phyloP scores from a whole-genome alignment of 1,284 basidiomycete genomes.

The Ustilago xerochloae region DNA sequence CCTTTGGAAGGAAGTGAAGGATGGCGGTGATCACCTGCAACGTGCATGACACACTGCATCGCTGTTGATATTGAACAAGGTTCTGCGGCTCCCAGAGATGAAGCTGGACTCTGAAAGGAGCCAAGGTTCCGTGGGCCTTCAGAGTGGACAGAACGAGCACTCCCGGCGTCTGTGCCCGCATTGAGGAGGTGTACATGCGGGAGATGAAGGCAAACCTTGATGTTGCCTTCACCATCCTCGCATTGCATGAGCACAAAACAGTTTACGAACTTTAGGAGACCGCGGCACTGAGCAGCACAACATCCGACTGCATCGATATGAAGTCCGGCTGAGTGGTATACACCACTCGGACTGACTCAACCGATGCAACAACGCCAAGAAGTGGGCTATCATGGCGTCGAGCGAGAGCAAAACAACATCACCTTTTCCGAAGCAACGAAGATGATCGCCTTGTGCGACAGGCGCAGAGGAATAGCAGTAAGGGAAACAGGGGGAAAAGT shows the following conservation, averaged over 20 bases:
- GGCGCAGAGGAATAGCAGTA: too few species aligned
- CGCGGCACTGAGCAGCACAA: not conserved
- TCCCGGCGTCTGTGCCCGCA: slow-evolving; percentile 20
- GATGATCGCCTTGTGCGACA: too few species aligned
- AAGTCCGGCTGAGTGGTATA: not conserved
- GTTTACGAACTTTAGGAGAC: not conserved
- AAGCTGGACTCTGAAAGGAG: not conserved
- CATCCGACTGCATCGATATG: not conserved
- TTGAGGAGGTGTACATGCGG: slow-evolving; percentile 8
- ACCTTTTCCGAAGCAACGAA: not conserved
- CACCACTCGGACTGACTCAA: slow-evolving; percentile 1
- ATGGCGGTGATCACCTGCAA: not conserved
- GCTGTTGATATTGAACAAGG: too few species aligned
- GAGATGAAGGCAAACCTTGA: slow-evolving; percentile 26
- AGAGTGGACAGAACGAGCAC: not conserved
- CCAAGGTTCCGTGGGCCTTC: slow-evolving; percentile 16
- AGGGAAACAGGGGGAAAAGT: too few species aligned
- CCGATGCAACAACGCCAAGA: slow-evolving; percentile 1
- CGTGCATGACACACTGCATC: too few species aligned
- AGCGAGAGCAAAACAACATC: not conserved
- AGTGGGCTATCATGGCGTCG: slow-evolving; percentile 5
- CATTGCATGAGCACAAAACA: slow-evolving; percentile 8
- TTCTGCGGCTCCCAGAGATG: slow-evolving; percentile 9
- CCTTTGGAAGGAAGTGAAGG: too few species aligned
- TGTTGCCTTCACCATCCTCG: slow-evolving; percentile 10